Base-by-base conservation (phyloP, 2,329 filamentous ascomycete genomes). In the Chaetomium globosum region DNA sequence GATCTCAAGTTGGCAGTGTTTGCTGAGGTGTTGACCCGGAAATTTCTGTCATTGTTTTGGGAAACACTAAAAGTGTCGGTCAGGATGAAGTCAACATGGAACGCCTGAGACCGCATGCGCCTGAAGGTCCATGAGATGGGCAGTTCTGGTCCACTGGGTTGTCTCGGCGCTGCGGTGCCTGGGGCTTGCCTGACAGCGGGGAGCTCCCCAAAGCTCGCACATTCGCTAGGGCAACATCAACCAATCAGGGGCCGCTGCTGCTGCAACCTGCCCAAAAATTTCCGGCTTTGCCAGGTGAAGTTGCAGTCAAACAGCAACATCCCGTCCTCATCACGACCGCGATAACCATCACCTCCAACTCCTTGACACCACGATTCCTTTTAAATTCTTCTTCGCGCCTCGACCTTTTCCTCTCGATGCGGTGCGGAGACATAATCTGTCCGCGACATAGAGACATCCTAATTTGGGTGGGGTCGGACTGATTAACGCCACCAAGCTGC, bases 161-260 rank as follows among this genome's bases (percentile, higher is more conserved):
- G 30, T 39, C 21, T 28, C 10, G 13, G 43, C 39, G 10, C 28
- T 10, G 33, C 33, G 16, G 19, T 49, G 23, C 26, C 36, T 48
- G 23, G n/a, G 28, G 36, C 33, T 10, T 23, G 23, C 26, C 13
- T 16, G 7, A 28, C 36, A 33, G 61, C 26, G 55, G 54, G 51
- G 33, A 30, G 56, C 56, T 55, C 31, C 19, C 28, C 30, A 30
- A 43, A 57, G 31, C 39, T 57, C 23, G 21, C 36, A 21, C 21
- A 16, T 3, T 23, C 4, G 54, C 53, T 59, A 21, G n/a, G 5
- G 26, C 19, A 28, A 23, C 30, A 13, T 9, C 23, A 55, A 59
- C 70, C 70, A 72, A 72, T 72, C 58, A 70, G 58, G 55, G 43
- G 10, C 26, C 65, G 59, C 55, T 59, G 63, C 64, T 49, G 52